Percentiles rank a stretch among this genome's conserved stretches.
Conservation (phyloP, 2,329 filamentous ascomycete species). For the Zymoseptoria tritici region DNA sequence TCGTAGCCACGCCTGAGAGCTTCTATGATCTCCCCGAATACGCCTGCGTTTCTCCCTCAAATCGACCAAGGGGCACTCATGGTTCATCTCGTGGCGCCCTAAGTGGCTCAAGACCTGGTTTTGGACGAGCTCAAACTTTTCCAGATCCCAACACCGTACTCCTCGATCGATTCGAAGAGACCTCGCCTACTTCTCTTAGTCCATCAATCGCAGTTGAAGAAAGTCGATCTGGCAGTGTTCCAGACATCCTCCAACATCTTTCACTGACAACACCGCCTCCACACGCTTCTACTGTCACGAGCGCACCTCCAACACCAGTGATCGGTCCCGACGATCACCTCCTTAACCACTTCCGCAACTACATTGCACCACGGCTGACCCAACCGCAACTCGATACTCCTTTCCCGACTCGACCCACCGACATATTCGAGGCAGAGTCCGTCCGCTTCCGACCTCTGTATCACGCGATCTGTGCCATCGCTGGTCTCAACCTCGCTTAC, state of each 20-base stretch:
- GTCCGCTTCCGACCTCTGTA: constrained; percentile 46
- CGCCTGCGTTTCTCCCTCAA: constrained; percentile 24
- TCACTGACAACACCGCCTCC: constrained; percentile 18
- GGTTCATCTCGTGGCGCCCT: constrained; percentile 11
- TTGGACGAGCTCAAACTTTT: not conserved
- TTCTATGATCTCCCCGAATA: constrained; percentile 49
- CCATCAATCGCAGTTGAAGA: constrained; percentile 2
- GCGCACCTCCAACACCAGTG: constrained; percentile 10
- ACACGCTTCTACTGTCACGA: constrained; percentile 4
- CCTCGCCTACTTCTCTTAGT: constrained; percentile 7
- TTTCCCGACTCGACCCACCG: constrained; percentile 16
- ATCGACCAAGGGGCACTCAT: constrained; percentile 24
- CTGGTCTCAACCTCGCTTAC: constrained; percentile 45
- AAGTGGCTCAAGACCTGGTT: constrained; percentile 5
- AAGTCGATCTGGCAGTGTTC: constrained; percentile 12
- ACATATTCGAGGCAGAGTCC: constrained; percentile 34
- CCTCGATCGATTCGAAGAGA: constrained; percentile 44
- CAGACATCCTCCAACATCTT: constrained; percentile 18
- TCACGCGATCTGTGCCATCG: constrained; percentile 53
- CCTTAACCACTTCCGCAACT: constrained; percentile 21
- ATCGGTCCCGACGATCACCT: constrained; percentile 16
- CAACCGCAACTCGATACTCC: constrained; percentile 14
- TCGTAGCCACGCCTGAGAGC: constrained; percentile 48
- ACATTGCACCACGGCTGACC: constrained; percentile 21
- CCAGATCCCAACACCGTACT: constrained; percentile 45